Evolutionary conservation across 140 eudicot species (phyloP).

Genomic region (Cichorium intybus): DNA sequence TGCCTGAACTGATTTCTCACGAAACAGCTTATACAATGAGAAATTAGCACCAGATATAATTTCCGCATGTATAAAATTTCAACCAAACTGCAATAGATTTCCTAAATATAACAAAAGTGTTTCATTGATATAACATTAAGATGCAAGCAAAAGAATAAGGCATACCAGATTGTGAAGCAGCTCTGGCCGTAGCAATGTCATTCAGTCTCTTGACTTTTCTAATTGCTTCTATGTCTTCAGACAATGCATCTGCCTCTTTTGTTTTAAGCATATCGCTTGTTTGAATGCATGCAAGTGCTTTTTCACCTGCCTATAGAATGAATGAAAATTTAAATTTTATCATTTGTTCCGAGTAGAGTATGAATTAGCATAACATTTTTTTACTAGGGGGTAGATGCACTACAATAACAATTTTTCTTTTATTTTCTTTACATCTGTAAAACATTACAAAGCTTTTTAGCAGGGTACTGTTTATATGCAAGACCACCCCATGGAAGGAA

Average conservation of each 20-base stretch:
- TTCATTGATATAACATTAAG: not conserved
- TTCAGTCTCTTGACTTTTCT: slow-evolving; percentile 52
- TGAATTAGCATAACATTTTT: too few relatives aligned
- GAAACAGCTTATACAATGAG: slow-evolving; percentile 16
- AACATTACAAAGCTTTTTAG: too few relatives aligned
- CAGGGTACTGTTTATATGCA: too few relatives aligned
- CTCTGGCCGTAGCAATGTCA: slow-evolving; percentile 50
- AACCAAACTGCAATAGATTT: slow-evolving; percentile 8
- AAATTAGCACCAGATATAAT: not conserved
- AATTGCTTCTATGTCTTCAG: slow-evolving; percentile 31
- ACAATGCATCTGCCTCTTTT: slow-evolving; percentile 22
- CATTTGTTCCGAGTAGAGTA: not conserved
- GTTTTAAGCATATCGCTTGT: slow-evolving; percentile 16
- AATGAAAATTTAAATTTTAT: not conserved
- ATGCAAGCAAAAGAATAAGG: slow-evolving; percentile 1
- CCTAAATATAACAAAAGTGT: not conserved
- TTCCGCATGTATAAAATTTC: not conserved
- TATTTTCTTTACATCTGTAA: too few relatives aligned
- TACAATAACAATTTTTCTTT: too few relatives aligned
- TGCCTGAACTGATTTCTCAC: slow-evolving; percentile 63
- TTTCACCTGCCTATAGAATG: slow-evolving; percentile 65
- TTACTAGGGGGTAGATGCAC: too few relatives aligned
- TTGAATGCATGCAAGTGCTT: slow-evolving; percentile 36
- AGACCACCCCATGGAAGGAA: too few relatives aligned
- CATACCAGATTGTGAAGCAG: slow-evolving; percentile 73